A percentile compares a stretch with the other conserved stretches of the same genome.
These are phyloP conservation scores for Acacia crassicarpa DNA, from an alignment of 306 rosid genomes.

Conservation along the genomic window DNA sequence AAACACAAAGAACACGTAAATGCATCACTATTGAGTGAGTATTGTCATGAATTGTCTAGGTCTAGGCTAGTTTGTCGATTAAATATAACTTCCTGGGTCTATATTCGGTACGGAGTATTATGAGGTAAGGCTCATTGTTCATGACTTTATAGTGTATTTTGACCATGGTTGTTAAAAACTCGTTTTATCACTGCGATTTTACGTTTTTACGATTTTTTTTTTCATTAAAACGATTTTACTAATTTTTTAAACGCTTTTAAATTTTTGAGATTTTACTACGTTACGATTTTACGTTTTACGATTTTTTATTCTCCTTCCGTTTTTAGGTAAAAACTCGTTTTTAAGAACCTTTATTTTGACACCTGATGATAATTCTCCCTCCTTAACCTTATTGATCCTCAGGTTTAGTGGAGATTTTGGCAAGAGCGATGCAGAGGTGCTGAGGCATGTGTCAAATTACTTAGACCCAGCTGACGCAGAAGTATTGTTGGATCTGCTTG, in stretches of 20 bases:
- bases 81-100: not conserved
- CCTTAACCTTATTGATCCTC: slow-evolving; percentile 21
- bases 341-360: no score
- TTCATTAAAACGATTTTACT: no score
- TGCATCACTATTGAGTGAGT: not conserved
- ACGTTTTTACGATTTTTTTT: no score
- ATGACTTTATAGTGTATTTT: not conserved
- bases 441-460: slow-evolving; percentile 74
- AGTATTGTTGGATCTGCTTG: slow-evolving; percentile 65
- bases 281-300: no score
- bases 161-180: no score
- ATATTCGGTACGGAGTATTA: not conserved
- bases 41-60: not conserved
- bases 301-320: no score
- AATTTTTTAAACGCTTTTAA: no score
- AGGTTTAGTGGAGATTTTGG: slow-evolving; percentile 83
- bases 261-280: no score
- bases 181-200: no score
- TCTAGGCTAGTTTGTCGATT: not conserved
- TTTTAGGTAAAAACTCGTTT: no score
- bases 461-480: slow-evolving; percentile 57
- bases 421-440: slow-evolving; percentile 66
- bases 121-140: not conserved
- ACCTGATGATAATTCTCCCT: not conserved
- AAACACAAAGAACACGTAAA: not conserved